Base-by-base conservation (phyloP, 2,329 filamentous ascomycete species). In the Magnaporthiopsis poae region DNA sequence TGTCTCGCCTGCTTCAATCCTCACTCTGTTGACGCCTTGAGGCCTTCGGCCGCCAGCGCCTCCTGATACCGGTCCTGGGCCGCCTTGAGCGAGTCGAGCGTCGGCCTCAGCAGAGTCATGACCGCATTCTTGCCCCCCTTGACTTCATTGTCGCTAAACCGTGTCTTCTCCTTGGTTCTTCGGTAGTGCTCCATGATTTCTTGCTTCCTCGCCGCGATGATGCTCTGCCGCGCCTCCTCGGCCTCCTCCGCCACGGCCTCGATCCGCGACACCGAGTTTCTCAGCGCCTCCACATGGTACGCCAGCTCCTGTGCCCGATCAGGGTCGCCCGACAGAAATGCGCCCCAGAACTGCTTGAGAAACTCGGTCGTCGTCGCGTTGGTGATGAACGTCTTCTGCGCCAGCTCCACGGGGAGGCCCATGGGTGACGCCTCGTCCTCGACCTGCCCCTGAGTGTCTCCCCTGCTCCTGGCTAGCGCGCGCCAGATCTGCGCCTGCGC, bases 341-440 rank as follows among this genome's bases (percentile, higher is more conserved):
- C 88, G 46, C 86, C 85, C 94, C 94, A 99, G 80, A 99, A 99
- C 76, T 98, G 96, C 72, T 94, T 91, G n/a, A 99, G 80, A 73
- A 98, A 99, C 74, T 99, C 95, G 56, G 91, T 89, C 0, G 92
- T 96, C 0, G 95, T 99, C 65, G 93, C 93, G 75, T 98, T 92
- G 0, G 94, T 96, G 66, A 87, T 77, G 60, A 78, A 79, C 70
- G 85, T 87, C 66, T 85, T 85, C 61, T 87, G 81, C 4, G 85
- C 80, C 27, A 90, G 79, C 1, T 84, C 81, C 1, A 79, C 73
- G 3, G 88, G 80, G 31, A 88, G 71, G 13, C 82, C 80, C 86
- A 82, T 90, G 70, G 77, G 83, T 65, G 75, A 82, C 71, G 72
- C 80, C 72, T 77, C 79, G 71, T 80, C 85, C 67, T 76, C 74